Evolutionary conservation across 2,329 filamentous ascomycete genomes (phyloP), one percentile per base, ranked within the genome.

Genomic region (Volutella citrinella): DNA sequence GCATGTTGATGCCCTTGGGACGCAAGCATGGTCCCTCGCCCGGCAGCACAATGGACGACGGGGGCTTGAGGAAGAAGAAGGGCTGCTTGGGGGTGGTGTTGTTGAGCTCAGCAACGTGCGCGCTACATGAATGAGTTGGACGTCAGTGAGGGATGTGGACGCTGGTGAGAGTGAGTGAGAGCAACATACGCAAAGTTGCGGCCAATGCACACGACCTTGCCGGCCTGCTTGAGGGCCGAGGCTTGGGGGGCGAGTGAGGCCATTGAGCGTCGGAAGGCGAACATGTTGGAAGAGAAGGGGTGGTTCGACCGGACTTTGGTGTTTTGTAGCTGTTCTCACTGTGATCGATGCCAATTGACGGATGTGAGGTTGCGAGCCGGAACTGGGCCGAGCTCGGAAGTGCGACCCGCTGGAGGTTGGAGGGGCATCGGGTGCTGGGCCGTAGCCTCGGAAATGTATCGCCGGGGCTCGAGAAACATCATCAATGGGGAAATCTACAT

Each of bases 61-160:
- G 69, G 3, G 93, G 93, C 74, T 98, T 98, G 51, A 97, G 78
- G 76, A 98, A 98, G 81, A 96, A 98, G 70, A 98, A 97, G 17
- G 93, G 93, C 65, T 96, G 89, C 63, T 93, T 94, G 31, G 93
- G 93, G 47, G 81, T 80, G 41, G 76, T 73, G 64, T 84, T 95
- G 65, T 89, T 89, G 50, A 98, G 78, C 70, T 98, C 93, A 45
- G 84, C 79, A 58, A 97, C 84, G 67, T 98, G 93, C 64, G 95
- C 93, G 55, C 87, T 93, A 29, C 8, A 20, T 21, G 26, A 30
- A 16, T 54, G 21, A 49, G 42, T 41, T 10, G 26, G 27, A 18
- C 25, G 8, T 32, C 28, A 18, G 32, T 9, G 4, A 30, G 16
- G 23, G 20, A 27, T 12, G 27, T 19, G 15, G 27, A 31, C 20